A percentile compares a stretch with the other conserved stretches of the same genome.
Evolutionary conservation across 2,329 filamentous ascomycete genomes (phyloP).

Genomic region (Chrysoporthe cubensis): DNA sequence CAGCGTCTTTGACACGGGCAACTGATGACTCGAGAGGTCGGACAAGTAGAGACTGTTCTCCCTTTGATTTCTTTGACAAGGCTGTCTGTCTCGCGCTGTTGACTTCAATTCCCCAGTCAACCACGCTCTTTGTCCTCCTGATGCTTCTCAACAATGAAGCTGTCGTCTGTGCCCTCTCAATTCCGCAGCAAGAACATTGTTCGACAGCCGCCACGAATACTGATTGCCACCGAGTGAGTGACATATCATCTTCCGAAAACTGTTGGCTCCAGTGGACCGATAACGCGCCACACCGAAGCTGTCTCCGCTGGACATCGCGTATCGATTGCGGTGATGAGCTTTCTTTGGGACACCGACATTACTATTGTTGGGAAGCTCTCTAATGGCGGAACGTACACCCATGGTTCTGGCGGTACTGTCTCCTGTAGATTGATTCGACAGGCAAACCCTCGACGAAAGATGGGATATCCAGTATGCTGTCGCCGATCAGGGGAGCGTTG

Average conservation of each 20-base stretch:
- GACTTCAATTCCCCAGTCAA: not conserved
- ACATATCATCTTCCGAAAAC: not conserved
- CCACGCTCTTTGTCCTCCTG: not conserved
- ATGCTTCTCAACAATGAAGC: not conserved
- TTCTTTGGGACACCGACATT: not conserved
- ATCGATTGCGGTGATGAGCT: no score
- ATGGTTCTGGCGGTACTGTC: not conserved
- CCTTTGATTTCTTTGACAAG: conserved; percentile 3
- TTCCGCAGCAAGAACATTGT: not conserved
- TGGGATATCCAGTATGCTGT: no score
- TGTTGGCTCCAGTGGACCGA: not conserved
- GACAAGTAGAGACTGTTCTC: not conserved
- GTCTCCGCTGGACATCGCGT: no score
- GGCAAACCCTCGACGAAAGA: not conserved
- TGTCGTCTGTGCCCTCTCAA: not conserved
- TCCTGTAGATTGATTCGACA: not conserved
- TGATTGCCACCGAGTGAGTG: not conserved
- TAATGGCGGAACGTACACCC: not conserved
- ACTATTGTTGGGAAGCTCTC: not conserved
- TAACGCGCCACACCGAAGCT: no score
- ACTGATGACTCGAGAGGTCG: not conserved
- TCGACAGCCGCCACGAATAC: conserved; percentile 2
- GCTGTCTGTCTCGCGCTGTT: not conserved
- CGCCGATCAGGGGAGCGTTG: not conserved
- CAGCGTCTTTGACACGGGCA: not conserved